These are phyloP conservation scores for Trichophyton benhamiae DNA, from an alignment of 2,329 filamentous ascomycete genomes.

Conservation along the genomic window DNA sequence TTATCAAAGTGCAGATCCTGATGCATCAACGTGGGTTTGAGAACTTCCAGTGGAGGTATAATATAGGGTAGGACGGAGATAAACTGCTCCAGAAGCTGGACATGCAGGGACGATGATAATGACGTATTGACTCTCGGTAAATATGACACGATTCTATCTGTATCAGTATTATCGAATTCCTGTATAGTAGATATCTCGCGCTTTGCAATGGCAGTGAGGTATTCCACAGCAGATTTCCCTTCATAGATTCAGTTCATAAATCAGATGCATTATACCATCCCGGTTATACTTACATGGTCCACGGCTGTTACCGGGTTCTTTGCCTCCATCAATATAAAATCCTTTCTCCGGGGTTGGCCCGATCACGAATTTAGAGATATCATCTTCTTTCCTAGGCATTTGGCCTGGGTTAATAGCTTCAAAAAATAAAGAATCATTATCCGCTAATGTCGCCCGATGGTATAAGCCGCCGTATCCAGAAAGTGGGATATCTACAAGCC, in stretches of 20 bases:
- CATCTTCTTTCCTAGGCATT: neutral
- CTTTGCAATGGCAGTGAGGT: neutral
- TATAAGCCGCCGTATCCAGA: neutral
- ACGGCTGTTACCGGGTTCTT: neutral
- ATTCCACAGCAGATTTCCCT: neutral
- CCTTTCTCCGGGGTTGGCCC: neutral
- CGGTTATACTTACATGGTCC: neutral
- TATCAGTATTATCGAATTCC: neutral
- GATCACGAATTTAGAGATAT: neutral
- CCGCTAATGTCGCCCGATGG: neutral
- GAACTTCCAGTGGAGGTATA: neutral
- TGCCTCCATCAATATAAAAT: neutral
- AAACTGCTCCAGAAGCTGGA: neutral
- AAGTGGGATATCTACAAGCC: neutral
- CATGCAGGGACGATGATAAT: neutral
- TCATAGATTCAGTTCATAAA: neutral
- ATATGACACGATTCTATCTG: neutral
- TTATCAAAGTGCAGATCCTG: neutral
- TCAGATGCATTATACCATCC: neutral
- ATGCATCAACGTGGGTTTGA: neutral
- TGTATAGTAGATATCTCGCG: neutral
- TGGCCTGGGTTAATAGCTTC: neutral
- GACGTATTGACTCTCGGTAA: neutral
- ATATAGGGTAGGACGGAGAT: neutral
- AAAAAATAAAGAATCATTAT: neutral